Evolutionary conservation across 2,329 filamentous ascomycete species (phyloP).

Genomic region (Cryphonectria radicalis): DNA sequence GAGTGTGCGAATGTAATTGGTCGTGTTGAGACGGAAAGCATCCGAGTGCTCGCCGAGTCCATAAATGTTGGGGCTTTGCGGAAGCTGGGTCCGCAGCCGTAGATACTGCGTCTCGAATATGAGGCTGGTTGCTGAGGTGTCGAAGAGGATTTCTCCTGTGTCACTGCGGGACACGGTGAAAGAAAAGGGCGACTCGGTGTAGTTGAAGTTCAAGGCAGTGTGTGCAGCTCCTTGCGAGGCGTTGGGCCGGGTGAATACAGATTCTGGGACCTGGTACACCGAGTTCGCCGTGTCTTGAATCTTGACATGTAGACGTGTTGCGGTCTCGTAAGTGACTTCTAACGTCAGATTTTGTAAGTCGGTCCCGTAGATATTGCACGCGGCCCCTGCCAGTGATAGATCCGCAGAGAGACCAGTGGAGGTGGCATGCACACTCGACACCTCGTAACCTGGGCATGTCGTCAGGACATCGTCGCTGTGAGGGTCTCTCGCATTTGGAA

Average conservation of each 20-base stretch:
- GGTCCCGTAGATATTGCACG: constrained; percentile 72
- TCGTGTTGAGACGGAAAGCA: constrained; percentile 68
- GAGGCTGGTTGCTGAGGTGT: constrained; percentile 68
- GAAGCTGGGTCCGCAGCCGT: constrained; percentile 71
- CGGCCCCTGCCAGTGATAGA: constrained; percentile 63
- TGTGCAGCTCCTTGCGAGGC: constrained; percentile 29
- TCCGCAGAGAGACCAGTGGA: constrained; percentile 62
- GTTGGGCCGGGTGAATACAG: constrained; percentile 65
- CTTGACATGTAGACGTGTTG: constrained; percentile 72
- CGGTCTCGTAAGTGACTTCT: constrained; percentile 70
- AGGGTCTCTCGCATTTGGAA: constrained; percentile 30
- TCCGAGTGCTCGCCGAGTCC: constrained; percentile 81
- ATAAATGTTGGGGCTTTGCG: constrained; percentile 72
- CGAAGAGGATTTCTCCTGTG: constrained; percentile 63
- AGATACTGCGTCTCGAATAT: constrained; percentile 82
- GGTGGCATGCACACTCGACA: constrained; percentile 57
- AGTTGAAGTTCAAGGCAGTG: constrained; percentile 40
- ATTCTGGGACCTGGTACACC: constrained; percentile 76
- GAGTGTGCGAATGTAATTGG: constrained; percentile 70
- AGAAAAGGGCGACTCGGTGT: constrained; percentile 44
- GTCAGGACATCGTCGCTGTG: constrained; percentile 36
- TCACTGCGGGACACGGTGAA: constrained; percentile 45
- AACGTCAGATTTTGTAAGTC: constrained; percentile 67
- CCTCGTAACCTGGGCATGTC: constrained; percentile 65
- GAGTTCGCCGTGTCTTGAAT: constrained; percentile 72